phyloP scores from a whole-genome alignment of 2,329 filamentous ascomycete species.

The Chaetomium strumarium region DNA sequence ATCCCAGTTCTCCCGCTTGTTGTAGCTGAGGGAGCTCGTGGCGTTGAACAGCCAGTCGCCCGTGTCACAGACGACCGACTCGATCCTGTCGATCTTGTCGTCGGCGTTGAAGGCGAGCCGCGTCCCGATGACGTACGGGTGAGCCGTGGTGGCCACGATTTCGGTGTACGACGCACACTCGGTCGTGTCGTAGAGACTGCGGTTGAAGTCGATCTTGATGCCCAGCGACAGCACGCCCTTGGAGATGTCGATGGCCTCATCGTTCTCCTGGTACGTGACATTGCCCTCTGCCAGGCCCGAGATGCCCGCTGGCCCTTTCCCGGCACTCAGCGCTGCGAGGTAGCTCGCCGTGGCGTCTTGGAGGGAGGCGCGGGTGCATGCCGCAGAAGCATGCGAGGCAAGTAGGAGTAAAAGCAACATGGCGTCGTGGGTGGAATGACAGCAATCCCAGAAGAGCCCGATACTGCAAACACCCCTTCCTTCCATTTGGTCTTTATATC shows the following conservation, averaged over 20 bases:
- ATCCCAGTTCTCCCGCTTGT: conserved; percentile 21
- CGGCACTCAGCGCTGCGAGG: conserved; percentile 19
- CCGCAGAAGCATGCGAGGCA: conserved; percentile 15
- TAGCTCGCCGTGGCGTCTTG: conserved; percentile 21
- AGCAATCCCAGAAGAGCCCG: too few species aligned
- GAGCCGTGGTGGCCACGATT: conserved; percentile 5
- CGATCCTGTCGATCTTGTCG: conserved; percentile 7
- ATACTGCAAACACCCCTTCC: too few species aligned
- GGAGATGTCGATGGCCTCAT: conserved; percentile 17
- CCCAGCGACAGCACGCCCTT: conserved; percentile 21
- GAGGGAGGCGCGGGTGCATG: conserved; percentile 21
- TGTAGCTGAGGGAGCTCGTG: conserved; percentile 21
- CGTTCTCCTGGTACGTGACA: conserved; percentile 24
- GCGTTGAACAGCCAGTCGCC: conserved; percentile 29
- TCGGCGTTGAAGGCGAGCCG: neutral
- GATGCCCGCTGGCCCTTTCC: conserved; percentile 4
- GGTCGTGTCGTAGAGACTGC: conserved; percentile 22
- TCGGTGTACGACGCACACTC: conserved; percentile 21
- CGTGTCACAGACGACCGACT: conserved; percentile 20
- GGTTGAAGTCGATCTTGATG: conserved; percentile 23
- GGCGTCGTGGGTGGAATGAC: too few species aligned
- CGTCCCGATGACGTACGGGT: conserved; percentile 14
- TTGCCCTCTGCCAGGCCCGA: conserved; percentile 11
- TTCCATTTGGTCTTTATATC: too few species aligned
- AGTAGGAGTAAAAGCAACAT: neutral